Evolutionary conservation across 75 land plant genomes (phyloP), one percentile per base, ranked within the genome.

Genomic region (Selaginella moellendorffii): DNA sequence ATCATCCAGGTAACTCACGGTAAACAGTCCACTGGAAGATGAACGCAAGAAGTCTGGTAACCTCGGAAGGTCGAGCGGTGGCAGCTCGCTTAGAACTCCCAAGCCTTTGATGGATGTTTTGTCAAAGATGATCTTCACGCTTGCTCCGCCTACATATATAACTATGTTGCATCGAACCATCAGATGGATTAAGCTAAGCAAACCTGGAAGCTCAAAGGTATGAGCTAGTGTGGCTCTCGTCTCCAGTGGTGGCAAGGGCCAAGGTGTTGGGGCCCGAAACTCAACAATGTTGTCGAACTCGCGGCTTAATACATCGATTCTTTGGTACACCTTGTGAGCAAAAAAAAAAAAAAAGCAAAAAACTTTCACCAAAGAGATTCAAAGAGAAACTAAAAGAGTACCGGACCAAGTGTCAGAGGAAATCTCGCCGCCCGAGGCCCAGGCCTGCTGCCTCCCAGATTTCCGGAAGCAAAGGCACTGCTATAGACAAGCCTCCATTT

Each of bases 201-300:
- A 5, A 88, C 97, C 96, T 56, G 74, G 70, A 24, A 85, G 66
- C 69, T 83, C 87, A 66, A 85, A 92, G 31, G 79, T 82, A 70
- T 92, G 95, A 54, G 85, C 96, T 66, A 92, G 70, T 26, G 78
- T 85, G 0, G 97, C 97, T 30, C 77, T 83, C 14, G 82, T 68
- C 71, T 83, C 86, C 61, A 78, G 19, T 0, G 83, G 84, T 2
- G 93, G 97, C 2, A 92, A 29, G 20, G 97, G 97, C 97, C 97
- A 92, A 21, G 86, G 89, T 26, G 85, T 78, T 30, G 81, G 84
- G 17, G 88, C 62, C 60, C 80, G 70, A 42, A 91, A 81, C 53
- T 82, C 88, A 18, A 85, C 97, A 24, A 92, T 83, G 70, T 92
- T 92, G 70, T 92, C 97, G 62, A 92, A 81, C 79, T 88, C 96